phyloP scores from a whole-genome alignment of 352 stramenopile genomes.

The Hyaloperonospora arabidopsidis region DNA sequence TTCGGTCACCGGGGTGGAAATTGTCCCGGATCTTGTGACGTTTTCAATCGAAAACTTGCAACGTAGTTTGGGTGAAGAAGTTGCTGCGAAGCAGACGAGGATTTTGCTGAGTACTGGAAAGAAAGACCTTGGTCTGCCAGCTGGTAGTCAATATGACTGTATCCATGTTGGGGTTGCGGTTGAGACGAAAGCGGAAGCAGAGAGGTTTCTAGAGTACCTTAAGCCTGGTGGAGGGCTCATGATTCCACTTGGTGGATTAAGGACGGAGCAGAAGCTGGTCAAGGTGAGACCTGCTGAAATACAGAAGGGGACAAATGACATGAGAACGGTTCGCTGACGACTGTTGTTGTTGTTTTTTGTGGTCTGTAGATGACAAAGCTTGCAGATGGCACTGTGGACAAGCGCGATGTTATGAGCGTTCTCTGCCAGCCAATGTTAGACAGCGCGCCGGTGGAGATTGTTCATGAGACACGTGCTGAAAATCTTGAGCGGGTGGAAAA shows the following conservation, averaged over 20 bases:
- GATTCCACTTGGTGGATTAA: constrained; percentile 51
- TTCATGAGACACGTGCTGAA: constrained; percentile 47
- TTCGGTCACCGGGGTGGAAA: constrained; percentile 62
- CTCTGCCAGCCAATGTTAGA: constrained; percentile 78
- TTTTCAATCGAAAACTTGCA: constrained; percentile 61
- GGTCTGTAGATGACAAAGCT: constrained; percentile 61
- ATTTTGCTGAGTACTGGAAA: constrained; percentile 44
- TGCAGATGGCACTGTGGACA: constrained; percentile 43
- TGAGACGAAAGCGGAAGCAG: constrained; percentile 62
- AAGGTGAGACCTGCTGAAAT: constrained; percentile 40
- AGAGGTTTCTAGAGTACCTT: constrained; percentile 57
- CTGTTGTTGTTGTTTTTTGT: constrained; percentile 3
- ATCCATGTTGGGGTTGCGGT: constrained; percentile 79
- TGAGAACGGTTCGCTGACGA: constrained; percentile 2
- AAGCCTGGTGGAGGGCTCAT: constrained; percentile 64
- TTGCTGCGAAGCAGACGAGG: constrained; percentile 30
- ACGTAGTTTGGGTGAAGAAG: constrained; percentile 34
- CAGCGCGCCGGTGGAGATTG: constrained; percentile 34
- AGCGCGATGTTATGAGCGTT: constrained; percentile 76
- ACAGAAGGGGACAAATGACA: background rate
- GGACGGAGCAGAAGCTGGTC: constrained; percentile 70
- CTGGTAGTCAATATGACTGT: constrained; percentile 44
- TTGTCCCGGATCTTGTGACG: constrained; percentile 63
- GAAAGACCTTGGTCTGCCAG: constrained; percentile 29
- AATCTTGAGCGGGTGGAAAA: constrained; percentile 54